Evolutionary conservation across 495 filamentous ascomycete species (phyloP).

Genomic region (Xylaria flabelliformis): DNA sequence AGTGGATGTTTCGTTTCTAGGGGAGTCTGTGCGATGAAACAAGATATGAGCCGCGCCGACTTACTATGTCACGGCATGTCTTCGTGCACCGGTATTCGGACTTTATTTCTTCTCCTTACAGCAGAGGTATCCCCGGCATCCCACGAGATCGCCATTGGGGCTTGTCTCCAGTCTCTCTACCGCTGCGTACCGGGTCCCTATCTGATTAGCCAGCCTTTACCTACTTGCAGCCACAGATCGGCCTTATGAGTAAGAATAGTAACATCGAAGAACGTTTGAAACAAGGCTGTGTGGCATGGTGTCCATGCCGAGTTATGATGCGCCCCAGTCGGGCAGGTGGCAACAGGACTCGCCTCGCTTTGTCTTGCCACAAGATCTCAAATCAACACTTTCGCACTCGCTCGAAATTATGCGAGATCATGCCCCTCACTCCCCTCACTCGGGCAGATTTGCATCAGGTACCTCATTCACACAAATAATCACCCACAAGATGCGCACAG

Average conservation of each 20-base stretch:
- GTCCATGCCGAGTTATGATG: constrained; percentile 8
- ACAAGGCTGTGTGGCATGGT: constrained; percentile 22
- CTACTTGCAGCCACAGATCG: constrained; percentile 6
- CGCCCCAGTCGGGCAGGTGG: constrained; percentile 21
- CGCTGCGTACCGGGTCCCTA: background rate
- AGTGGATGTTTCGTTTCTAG: constrained; percentile 12
- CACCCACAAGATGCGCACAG: background rate
- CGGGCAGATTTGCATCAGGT: background rate
- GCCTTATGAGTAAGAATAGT: constrained; percentile 16
- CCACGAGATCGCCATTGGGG: constrained; percentile 16
- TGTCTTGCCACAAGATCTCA: constrained; percentile 23
- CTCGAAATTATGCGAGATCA: constrained; percentile 1
- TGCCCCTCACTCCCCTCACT: background rate
- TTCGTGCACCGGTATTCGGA: constrained; percentile 3
- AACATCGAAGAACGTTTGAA: constrained; percentile 13
- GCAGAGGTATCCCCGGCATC: background rate
- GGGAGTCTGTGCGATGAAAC: constrained; percentile 13
- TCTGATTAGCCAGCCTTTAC: background rate
- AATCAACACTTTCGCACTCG: constrained; percentile 7
- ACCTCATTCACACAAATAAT: background rate
- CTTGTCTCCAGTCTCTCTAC: constrained; percentile 16
- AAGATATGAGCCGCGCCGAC: constrained; percentile 1
- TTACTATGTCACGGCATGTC: constrained; percentile 14
- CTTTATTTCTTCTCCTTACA: background rate
- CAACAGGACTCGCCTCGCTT: constrained; percentile 2